Percentiles rank a stretch among this genome's conserved stretches.
Evolutionary conservation across 257 asterid species (phyloP).

Genomic region (Solanum microdontum): DNA sequence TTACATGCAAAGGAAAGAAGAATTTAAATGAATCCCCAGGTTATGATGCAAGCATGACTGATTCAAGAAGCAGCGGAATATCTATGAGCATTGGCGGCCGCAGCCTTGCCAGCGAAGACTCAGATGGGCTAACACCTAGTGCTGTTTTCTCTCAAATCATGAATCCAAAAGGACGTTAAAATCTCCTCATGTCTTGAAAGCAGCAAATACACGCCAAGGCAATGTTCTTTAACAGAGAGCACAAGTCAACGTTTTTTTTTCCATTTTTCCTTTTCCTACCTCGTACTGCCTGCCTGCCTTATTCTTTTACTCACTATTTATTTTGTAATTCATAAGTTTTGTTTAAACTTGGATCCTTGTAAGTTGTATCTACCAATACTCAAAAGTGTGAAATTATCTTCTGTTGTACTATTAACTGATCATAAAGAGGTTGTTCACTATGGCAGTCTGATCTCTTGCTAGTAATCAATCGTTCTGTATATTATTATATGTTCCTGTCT

Average conservation of each 20-base stretch:
- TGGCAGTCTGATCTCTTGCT: neutral
- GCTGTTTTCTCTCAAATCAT: neutral
- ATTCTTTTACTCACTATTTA: neutral
- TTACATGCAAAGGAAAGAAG: neutral
- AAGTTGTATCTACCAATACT: neutral
- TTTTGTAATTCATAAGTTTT: neutral
- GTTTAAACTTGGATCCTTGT: neutral
- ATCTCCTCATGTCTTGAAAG: neutral
- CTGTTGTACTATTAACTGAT: neutral
- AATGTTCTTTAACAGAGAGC: neutral
- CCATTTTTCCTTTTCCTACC: neutral
- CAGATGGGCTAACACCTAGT: neutral
- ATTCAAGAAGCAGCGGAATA: neutral
- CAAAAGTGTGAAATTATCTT: neutral
- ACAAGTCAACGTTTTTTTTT: neutral
- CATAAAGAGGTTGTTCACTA: neutral
- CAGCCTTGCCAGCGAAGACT: neutral
- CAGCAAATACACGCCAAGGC: neutral
- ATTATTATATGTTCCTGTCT: neutral
- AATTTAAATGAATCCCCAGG: neutral
- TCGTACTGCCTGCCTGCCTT: neutral
- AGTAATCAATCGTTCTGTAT: neutral
- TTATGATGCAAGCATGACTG: neutral
- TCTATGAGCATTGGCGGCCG: neutral
- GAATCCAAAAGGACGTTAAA: neutral